Percentiles rank a stretch among this genome's conserved stretches.
Conservation (phyloP, 2,329 filamentous ascomycete genomes). For the Annulohypoxylon truncatum region DNA sequence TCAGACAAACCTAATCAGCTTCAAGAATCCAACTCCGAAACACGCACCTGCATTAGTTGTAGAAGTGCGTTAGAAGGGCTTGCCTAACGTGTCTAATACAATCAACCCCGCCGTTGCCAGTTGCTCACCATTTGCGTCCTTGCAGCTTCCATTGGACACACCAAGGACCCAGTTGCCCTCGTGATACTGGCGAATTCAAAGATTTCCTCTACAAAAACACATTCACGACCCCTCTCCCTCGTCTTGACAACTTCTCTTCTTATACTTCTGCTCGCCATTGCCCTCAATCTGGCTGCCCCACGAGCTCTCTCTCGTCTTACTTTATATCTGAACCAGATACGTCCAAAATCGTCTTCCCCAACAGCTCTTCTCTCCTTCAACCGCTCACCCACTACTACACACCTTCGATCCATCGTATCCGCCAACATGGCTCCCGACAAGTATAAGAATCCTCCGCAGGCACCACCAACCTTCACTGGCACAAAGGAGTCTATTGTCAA, state of each 20-base stretch:
- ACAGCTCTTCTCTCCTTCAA: slow-evolving; percentile 46
- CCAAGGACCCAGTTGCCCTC: slow-evolving; percentile 8
- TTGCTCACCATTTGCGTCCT: slow-evolving; percentile 8
- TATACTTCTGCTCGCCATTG: slow-evolving; percentile 65
- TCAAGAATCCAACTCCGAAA: slow-evolving; percentile 13
- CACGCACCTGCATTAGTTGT: slow-evolving; percentile 25
- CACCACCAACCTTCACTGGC: slow-evolving; percentile 80
- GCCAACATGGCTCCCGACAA: slow-evolving; percentile 73
- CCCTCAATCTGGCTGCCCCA: slow-evolving; percentile 75
- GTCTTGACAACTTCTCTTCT: slow-evolving; percentile 61
- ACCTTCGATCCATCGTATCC: slow-evolving; percentile 56
- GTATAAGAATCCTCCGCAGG: slow-evolving; percentile 80
- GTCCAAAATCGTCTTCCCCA: slow-evolving; percentile 52
- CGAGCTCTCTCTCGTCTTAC: slow-evolving; percentile 69
- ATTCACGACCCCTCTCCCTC: slow-evolving; percentile 51
- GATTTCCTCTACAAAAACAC: slow-evolving; percentile 40
- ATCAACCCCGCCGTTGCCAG: slow-evolving; percentile 15
- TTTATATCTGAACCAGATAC: slow-evolving; percentile 67
- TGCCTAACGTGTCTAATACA: background rate
- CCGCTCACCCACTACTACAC: slow-evolving; percentile 22
- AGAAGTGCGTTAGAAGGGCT: background rate
- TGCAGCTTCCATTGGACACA: slow-evolving; percentile 36
- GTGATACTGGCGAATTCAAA: slow-evolving; percentile 54
- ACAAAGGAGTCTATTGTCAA: slow-evolving; percentile 75
- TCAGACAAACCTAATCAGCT: slow-evolving; percentile 17